Evolutionary conservation across 176 grass and related monocot genomes (phyloP), one percentile per base, ranked within the genome.

Genomic region (Aechmea fasciata): DNA sequence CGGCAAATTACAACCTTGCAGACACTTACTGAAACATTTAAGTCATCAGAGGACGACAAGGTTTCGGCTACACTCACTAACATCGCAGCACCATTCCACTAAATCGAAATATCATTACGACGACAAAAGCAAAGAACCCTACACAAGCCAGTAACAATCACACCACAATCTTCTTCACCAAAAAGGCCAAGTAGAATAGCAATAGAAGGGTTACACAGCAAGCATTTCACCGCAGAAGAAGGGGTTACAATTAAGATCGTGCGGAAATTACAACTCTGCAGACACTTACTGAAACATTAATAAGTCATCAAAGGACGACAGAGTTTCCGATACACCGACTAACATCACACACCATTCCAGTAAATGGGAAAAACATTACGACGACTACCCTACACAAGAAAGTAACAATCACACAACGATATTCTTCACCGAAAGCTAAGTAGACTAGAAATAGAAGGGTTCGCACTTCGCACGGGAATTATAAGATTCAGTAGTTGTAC

Each of bases 401-500:
- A 17, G 53, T n/a, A 57, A 19, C 53, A 57, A 57, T 13, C 53
- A 57, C 18, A 57, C 11, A n/a, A 9, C 53, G 14, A 26, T 26
- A 26, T 26, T 26, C 25, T 26, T 26, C 25, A 26, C 25, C 2
- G 25, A 26, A 26, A 26, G 25, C 25, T 26, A 26, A 26, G 25
- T 26, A 26, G 25, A 2, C 25, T 26, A 26, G 25, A 26, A 26
- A 26, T 2, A 26, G 25, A 26, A 26, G 25, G 25, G 25, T 26
- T 26, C 25, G 25, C 25, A 26, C 25, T 26, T 41, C 33, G 4
- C 5, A 41, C 33, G 33, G 33, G 33, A 61, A 10, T 9, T 61
- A 15, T 15, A 61, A 61, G 7, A 9, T 11, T 82, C 72, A 87
- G 78, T 81, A 41, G 33, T 41, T 41, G 33, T 41, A 79, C 49